A percentile compares a stretch with the other conserved stretches of the same genome.
Evolutionary conservation across 73 alveolate genomes (phyloP).

Genomic region (Durusdinium trenchii): DNA sequence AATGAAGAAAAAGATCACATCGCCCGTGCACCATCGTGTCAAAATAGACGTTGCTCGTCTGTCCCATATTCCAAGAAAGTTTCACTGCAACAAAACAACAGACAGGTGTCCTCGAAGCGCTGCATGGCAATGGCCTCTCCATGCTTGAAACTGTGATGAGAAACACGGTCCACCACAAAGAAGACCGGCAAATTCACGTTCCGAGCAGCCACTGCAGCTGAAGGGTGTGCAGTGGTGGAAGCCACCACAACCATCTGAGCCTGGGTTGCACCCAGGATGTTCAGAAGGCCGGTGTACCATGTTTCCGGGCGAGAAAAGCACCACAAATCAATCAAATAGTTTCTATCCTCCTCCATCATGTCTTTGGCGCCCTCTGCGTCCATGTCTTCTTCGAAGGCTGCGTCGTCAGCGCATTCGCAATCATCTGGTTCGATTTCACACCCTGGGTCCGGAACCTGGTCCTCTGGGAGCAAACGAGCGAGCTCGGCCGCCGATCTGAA

Average conservation of each 20-base stretch:
- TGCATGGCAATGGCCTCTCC: not conserved
- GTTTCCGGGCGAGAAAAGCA: not conserved
- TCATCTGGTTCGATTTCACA: not conserved
- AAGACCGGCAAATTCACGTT: not conserved
- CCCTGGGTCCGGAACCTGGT: not conserved
- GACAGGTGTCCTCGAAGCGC: not conserved
- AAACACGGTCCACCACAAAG: not conserved
- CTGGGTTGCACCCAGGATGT: not conserved
- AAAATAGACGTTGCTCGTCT: not conserved
- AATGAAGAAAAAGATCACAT: no score
- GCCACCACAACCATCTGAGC: not conserved
- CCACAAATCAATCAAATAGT: not conserved
- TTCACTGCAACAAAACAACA: not conserved
- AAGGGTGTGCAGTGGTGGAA: not conserved
- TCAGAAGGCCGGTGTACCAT: not conserved
- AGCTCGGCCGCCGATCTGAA: not conserved
- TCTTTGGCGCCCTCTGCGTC: not conserved
- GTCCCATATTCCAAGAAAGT: not conserved
- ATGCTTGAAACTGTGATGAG: not conserved
- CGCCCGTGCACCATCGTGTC: no score
- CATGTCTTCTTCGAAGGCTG: not conserved
- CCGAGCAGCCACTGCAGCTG: not conserved
- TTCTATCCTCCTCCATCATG: not conserved
- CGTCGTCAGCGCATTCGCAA: not conserved
- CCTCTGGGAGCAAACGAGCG: not conserved